Evolutionary conservation across 805 yeast genomes (phyloP).

Genomic region (Myxozyma vanderwaltii): DNA sequence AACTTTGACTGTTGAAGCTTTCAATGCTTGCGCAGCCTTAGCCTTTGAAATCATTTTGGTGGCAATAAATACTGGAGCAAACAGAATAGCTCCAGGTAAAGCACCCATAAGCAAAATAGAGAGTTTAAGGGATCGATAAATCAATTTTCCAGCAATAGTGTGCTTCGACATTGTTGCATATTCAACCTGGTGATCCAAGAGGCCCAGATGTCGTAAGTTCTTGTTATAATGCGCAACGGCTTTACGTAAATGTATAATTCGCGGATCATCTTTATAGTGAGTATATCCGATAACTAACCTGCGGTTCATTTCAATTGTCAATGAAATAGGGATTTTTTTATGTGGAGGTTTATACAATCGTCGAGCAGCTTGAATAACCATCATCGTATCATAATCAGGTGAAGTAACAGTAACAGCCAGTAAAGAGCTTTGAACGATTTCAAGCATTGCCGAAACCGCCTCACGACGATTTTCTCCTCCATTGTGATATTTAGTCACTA

Average conservation of each 20-base stretch:
- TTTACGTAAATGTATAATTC: conserved; percentile 59
- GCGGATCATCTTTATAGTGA: conserved; percentile 69
- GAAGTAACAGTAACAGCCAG: conserved; percentile 85
- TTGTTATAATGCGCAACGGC: conserved; percentile 73
- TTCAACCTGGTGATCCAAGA: conserved; percentile 74
- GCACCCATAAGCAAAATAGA: conserved; percentile 61
- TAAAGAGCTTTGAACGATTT: conserved; percentile 69
- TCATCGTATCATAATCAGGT: conserved; percentile 84
- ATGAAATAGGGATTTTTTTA: conserved; percentile 71
- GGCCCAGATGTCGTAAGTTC: conserved; percentile 60
- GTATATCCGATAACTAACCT: conserved; percentile 81
- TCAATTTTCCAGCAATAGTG: conserved; percentile 49
- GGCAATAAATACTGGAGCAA: conserved; percentile 82
- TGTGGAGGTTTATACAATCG: conserved; percentile 79
- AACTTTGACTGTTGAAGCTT: conserved; percentile 84
- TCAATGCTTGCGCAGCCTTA: conserved; percentile 78
- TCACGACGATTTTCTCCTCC: conserved; percentile 68
- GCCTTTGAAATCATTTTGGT: conserved; percentile 71
- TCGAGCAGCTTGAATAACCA: conserved; percentile 89
- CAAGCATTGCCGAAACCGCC: conserved; percentile 72
- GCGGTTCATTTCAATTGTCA: conserved; percentile 88
- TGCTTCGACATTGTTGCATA: conserved; percentile 54
- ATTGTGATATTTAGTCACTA: conserved; percentile 64
- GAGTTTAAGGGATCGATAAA: conserved; percentile 61
- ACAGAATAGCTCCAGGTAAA: conserved; percentile 84